Conservation (phyloP, 2,329 filamentous ascomycete genomes). For the Arthrobotrys sphaeroides region DNA sequence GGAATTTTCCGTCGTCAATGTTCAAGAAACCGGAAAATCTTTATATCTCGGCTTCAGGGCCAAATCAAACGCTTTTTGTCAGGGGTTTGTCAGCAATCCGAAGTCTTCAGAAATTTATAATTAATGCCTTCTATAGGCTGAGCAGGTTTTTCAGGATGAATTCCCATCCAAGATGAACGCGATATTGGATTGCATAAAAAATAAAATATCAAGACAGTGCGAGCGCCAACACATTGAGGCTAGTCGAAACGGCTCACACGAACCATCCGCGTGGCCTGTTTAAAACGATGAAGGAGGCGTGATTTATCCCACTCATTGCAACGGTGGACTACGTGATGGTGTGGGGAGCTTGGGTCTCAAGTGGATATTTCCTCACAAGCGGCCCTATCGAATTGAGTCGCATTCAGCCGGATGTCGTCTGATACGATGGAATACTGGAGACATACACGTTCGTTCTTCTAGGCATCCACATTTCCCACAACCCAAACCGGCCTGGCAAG, state of each 20-base stretch:
- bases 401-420: conserved; percentile 54
- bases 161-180: conserved; percentile 13
- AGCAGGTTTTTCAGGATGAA: conserved; percentile 19
- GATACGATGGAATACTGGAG: conserved; percentile 40
- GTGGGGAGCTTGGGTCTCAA: conserved; percentile 18
- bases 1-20: not conserved
- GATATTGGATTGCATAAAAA: not conserved
- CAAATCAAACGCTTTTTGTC: conserved; percentile 17
- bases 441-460: conserved; percentile 41
- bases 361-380: conserved; percentile 31
- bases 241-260: conserved; percentile 44
- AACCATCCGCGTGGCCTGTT: conserved; percentile 24
- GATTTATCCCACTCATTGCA: conserved; percentile 40
- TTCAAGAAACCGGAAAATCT: not conserved
- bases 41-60: not conserved
- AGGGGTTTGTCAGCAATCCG: conserved; percentile 28
- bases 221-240: conserved; percentile 47
- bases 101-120: conserved; percentile 19
- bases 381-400: conserved; percentile 53
- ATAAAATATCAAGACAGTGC: too few species aligned
- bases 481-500: conserved; percentile 46
- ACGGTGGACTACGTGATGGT: conserved; percentile 12
- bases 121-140: conserved; percentile 4
- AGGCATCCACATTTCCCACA: conserved; percentile 54
- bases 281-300: conserved; percentile 49